phyloP scores from a whole-genome alignment of 768 basidiomycete species.

The Xerocomus spinulosus region DNA sequence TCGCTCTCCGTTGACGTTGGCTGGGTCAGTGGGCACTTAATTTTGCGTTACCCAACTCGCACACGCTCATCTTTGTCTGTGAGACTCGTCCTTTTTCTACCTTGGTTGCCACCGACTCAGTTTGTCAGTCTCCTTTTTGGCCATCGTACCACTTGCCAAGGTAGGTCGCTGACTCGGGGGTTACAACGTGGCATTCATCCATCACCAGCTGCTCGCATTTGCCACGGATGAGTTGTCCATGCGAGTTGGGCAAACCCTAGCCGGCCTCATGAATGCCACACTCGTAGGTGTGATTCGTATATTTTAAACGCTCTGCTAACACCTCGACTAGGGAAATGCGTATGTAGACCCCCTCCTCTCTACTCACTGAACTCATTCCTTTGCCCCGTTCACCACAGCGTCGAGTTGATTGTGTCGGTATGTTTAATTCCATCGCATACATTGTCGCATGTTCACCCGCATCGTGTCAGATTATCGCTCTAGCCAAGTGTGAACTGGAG shows the following conservation, averaged over 20 bases:
- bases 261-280: conserved; percentile 83
- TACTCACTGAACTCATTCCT: background rate
- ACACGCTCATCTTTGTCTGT: conserved; percentile 75
- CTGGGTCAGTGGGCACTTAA: conserved; percentile 63
- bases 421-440: background rate
- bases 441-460: background rate
- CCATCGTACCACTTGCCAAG: conserved; percentile 84
- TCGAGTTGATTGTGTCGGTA: conserved; percentile 69
- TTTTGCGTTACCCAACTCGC: conserved; percentile 46
- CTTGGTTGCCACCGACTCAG: background rate
- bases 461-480: conserved; percentile 59
- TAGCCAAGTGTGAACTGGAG: conserved; percentile 74
- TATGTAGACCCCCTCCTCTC: conserved; percentile 8
- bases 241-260: conserved; percentile 77
- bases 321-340: conserved; percentile 27
- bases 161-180: conserved; percentile 28
- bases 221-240: conserved; percentile 83
- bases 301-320: background rate
- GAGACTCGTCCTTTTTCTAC: conserved; percentile 25
- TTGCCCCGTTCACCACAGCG: conserved; percentile 28
- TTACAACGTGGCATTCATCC: conserved; percentile 1
- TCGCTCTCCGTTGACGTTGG: background rate
- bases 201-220: conserved; percentile 63
- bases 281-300: conserved; percentile 41
- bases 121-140: conserved; percentile 63